Evolutionary conservation across 352 stramenopile genomes (phyloP).

Genomic region (Thalassiosira pacifica): DNA sequence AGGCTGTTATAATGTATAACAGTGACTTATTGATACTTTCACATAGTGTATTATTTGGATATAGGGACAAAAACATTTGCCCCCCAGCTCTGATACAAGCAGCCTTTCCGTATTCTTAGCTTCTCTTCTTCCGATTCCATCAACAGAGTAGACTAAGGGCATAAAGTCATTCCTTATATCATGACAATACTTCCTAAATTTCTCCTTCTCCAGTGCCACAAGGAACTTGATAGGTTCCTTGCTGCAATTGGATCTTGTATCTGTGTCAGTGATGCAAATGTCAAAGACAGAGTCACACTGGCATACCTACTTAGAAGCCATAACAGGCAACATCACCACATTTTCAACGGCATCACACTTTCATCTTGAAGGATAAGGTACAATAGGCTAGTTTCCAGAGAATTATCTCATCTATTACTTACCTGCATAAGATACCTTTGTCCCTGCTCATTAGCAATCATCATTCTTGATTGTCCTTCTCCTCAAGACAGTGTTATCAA

Average conservation of each 20-base stretch:
- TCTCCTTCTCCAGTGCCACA: constrained; percentile 11
- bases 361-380: too few relatives aligned
- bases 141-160: constrained; percentile 50
- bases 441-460: too few relatives aligned
- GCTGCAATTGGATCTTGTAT: constrained; percentile 26
- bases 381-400: too few relatives aligned
- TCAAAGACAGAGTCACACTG: constrained; percentile 45
- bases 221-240: constrained; percentile 27
- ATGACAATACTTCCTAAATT: constrained; percentile 56
- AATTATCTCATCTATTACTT: too few relatives aligned
- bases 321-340: neutral
- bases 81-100: constrained; percentile 4
- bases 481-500: too few relatives aligned
- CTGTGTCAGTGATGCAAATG: constrained; percentile 50
- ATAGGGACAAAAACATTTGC: constrained; percentile 25
- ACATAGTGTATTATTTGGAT: constrained; percentile 16
- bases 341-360: neutral
- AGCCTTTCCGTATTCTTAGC: constrained; percentile 1
- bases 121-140: constrained; percentile 39
- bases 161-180: constrained; percentile 34
- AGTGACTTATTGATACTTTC: too few relatives aligned
- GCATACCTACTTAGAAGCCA: constrained; percentile 35
- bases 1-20: too few relatives aligned
- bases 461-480: too few relatives aligned
- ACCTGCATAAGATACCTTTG: too few relatives aligned